phyloP scores from a whole-genome alignment of 345 rosid species.

The Dipteronia sinensis region DNA sequence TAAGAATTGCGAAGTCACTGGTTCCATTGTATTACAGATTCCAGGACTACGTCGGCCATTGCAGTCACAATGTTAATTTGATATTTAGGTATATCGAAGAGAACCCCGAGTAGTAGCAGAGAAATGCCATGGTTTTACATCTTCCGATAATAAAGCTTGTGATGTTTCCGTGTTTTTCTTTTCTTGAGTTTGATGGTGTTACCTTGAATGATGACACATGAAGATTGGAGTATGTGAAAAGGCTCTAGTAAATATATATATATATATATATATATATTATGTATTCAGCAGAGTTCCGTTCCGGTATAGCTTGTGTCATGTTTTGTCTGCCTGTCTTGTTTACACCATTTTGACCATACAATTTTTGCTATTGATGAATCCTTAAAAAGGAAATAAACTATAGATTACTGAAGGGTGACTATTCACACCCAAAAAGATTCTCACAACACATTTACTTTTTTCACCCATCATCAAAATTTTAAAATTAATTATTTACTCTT shows the following conservation, averaged over 20 bases:
- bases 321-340: background rate
- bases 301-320: background rate
- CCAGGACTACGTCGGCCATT: constrained; percentile 43
- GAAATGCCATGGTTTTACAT: background rate
- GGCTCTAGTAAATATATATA: background rate
- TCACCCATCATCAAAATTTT: too few relatives aligned
- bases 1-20: background rate
- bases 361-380: too few relatives aligned
- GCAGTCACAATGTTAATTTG: constrained; percentile 19
- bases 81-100: background rate
- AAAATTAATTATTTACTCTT: too few relatives aligned
- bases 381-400: too few relatives aligned
- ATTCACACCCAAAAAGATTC: too few relatives aligned
- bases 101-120: too few relatives aligned
- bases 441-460: too few relatives aligned
- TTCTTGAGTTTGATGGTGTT: background rate
- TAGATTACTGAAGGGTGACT: too few relatives aligned
- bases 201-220: too few relatives aligned
- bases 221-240: too few relatives aligned
- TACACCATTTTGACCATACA: background rate
- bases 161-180: background rate
- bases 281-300: background rate
- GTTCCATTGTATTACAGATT: constrained; percentile 40
- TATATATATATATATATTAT: background rate
- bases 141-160: background rate